Conservation (phyloP, 1,139 yeast species). For the Kodamaea arcana region DNA sequence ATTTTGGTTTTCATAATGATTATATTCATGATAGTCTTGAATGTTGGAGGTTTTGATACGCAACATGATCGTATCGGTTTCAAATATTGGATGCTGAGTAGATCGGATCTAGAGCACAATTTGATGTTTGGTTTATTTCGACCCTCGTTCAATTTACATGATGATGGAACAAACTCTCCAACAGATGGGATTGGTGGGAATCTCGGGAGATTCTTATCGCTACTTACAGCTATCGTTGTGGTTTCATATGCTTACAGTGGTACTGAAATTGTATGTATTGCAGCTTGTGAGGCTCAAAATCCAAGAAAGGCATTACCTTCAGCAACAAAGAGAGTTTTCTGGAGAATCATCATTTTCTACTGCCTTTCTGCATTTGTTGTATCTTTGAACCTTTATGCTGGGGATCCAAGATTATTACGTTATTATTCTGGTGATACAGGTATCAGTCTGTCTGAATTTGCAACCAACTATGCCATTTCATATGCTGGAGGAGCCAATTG, state of each 20-base stretch:
- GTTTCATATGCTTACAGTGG: conserved; percentile 77
- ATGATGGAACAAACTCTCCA: conserved; percentile 44
- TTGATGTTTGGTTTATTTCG: conserved; percentile 69
- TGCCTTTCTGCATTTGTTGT: conserved; percentile 67
- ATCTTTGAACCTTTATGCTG: conserved; percentile 68
- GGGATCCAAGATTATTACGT: conserved; percentile 65
- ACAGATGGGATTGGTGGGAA: conserved; percentile 56
- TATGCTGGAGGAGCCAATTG: conserved; percentile 41
- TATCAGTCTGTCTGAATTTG: conserved; percentile 19
- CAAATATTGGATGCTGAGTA: conserved; percentile 55
- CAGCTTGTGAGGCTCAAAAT: conserved; percentile 82
- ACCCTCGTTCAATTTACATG: conserved; percentile 59
- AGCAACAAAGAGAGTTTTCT: conserved; percentile 71
- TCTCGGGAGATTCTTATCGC: conserved; percentile 60
- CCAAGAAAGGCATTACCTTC: conserved; percentile 77
- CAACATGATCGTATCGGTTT: conserved; percentile 50
- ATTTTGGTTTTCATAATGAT: conserved; percentile 51
- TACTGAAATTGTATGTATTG: conserved; percentile 76
- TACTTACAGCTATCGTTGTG: conserved; percentile 58
- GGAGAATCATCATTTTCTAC: conserved; percentile 67
- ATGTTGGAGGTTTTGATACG: conserved; percentile 48
- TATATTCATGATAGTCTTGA: conserved; percentile 60
- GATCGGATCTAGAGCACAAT: conserved; percentile 46
- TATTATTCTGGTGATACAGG: conserved; percentile 42
- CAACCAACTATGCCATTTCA: conserved; percentile 30